Evolutionary conservation across 768 basidiomycete species (phyloP), one percentile per base, ranked within the genome.

Genomic region (Kwoniella dendrophila): DNA sequence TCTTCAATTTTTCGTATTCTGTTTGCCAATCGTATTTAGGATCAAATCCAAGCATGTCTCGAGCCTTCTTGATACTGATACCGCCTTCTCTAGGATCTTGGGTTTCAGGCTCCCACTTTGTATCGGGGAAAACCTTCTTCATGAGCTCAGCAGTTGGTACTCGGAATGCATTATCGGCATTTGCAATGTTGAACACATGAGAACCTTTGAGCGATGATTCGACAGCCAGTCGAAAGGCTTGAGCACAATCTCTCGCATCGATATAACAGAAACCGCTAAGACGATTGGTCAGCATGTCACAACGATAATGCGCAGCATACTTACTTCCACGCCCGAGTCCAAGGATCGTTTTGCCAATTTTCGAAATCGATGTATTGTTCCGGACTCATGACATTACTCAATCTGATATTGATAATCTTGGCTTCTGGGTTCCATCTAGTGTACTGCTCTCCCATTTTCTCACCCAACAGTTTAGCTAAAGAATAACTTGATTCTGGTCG

Each of bases 141-240:
- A 73, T 70, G 27, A 77, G 63, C n/a, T 71, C 69, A 7, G 67
- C 67, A 12, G 73, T 74, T 1, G 74, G 64, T 26, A 63, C 60
- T 18, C 59, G 38, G 63, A 63, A 74, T 24, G 70, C 59, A 26
- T 64, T 73, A 55, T 72, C 71, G 47, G 69, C 66, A 63, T 77
- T 77, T 44, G 76, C 74, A 34, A 75, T 75, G 66, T 77, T 77
- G 72, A 77, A 75, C 11, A 75, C 68, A 47, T 77, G 72, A 10
- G 66, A 53, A 22, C 76, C 76, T 26, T 64, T 72, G 30, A 73
- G 66, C 36, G 44, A 44, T 32, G 69, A 66, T 47, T 75, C 68
- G 48, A 75, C 49, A 29, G 74, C 72, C 20, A 70, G 59, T 10
- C 74, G 67, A 66, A 72, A 75, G 14, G 71, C 72, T 58, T 77